Conservation (phyloP, 805 yeast species). For the Candida qinlingensis region DNA sequence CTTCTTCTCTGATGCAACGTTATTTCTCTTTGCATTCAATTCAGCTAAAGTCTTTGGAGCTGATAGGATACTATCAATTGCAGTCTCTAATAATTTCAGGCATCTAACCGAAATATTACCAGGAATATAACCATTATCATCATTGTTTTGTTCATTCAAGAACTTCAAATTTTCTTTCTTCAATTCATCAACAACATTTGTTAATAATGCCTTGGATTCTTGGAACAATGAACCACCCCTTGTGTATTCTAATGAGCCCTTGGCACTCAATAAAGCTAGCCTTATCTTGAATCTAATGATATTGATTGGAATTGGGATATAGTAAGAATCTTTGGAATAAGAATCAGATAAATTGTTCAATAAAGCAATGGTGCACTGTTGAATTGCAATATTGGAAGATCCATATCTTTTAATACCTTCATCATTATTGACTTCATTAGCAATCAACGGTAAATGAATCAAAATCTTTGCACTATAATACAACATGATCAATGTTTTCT, state of each 20-base stretch:
- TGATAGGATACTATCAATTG: slow-evolving; percentile 57
- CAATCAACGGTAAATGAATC: slow-evolving; percentile 60
- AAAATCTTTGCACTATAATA: slow-evolving; percentile 60
- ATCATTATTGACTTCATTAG: slow-evolving; percentile 27
- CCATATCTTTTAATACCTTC: slow-evolving; percentile 31
- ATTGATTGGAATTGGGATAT: slow-evolving; percentile 61
- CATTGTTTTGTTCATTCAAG: slow-evolving; percentile 21
- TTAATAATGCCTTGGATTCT: slow-evolving; percentile 55
- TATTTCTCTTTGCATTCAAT: slow-evolving; percentile 7
- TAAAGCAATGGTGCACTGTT: slow-evolving; percentile 61
- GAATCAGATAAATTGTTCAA: slow-evolving; percentile 44
- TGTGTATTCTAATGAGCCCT: slow-evolving; percentile 75
- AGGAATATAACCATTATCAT: slow-evolving; percentile 37
- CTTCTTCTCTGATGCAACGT: slow-evolving; percentile 8
- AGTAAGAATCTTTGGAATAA: slow-evolving; percentile 33
- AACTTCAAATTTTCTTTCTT: slow-evolving; percentile 38
- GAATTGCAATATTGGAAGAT: slow-evolving; percentile 59
- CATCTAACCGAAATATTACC: slow-evolving; percentile 59
- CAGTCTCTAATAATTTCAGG: slow-evolving; percentile 48
- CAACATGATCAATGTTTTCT: slow-evolving; percentile 48
- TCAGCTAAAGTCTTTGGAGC: slow-evolving; percentile 27
- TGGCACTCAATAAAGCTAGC: slow-evolving; percentile 59
- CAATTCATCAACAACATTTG: slow-evolving; percentile 44
- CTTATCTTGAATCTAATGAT: slow-evolving; percentile 58
- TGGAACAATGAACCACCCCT: slow-evolving; percentile 78